Evolutionary conservation across 306 rosid genomes (phyloP).

Genomic region (Medicago arabica): DNA sequence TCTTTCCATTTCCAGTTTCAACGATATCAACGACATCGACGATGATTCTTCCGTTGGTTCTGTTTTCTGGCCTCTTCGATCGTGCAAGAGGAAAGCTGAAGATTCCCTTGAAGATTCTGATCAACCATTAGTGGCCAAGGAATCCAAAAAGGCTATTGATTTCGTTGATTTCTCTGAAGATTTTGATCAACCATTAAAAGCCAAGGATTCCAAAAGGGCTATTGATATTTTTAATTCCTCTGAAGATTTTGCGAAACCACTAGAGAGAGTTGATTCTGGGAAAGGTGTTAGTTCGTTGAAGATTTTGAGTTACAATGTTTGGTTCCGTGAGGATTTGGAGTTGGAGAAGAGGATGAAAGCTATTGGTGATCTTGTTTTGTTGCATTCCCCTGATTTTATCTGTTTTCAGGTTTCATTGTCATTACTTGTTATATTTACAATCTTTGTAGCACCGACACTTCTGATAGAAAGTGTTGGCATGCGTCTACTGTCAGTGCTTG

Average conservation of each 20-base stretch:
- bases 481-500: background rate
- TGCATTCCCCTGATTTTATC: slow-evolving; percentile 71
- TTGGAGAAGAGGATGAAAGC: slow-evolving; percentile 78
- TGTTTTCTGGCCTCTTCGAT: slow-evolving; percentile 76
- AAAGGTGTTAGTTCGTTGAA: slow-evolving; percentile 47
- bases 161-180: no score
- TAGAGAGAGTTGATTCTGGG: slow-evolving; percentile 48
- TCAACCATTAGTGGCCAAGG: slow-evolving; percentile 35
- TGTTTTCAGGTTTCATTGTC: slow-evolving; percentile 56
- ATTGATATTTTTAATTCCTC: background rate
- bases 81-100: slow-evolving; percentile 60
- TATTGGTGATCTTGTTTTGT: slow-evolving; percentile 74
- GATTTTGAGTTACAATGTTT: slow-evolving; percentile 79
- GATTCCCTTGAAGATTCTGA: slow-evolving; percentile 43
- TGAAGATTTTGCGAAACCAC: no score
- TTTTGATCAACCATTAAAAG: background rate
- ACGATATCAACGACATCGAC: slow-evolving; percentile 59
- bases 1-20: slow-evolving; percentile 63
- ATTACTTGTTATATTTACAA: background rate
- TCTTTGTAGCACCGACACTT: background rate
- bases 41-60: slow-evolving; percentile 68
- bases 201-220: slow-evolving; percentile 44
- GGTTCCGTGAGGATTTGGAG: slow-evolving; percentile 90
- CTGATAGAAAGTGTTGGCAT: no score
- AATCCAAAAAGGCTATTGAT: slow-evolving; percentile 40